Base-by-base conservation (phyloP, 768 basidiomycete genomes). In the Kwoniella sp. region DNA sequence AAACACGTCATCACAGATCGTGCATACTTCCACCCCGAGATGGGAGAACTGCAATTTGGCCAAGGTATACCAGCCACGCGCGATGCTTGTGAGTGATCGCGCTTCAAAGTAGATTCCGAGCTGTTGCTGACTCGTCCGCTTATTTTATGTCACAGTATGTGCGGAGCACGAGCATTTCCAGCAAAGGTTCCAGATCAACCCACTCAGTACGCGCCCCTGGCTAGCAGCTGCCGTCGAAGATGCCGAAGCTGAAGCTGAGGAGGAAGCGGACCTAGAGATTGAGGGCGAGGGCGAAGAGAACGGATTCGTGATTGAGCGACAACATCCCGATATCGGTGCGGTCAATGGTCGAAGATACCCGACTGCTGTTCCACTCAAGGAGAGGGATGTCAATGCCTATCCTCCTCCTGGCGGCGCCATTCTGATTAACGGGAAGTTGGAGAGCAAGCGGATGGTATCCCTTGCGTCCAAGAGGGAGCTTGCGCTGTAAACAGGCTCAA, bases 131-230 rank as follows among this genome's bases (percentile, higher is more conserved):
- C 33, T 33, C 33, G 7, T 33, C 7, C 33, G 22, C 5, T 22
- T n/a, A 21, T 1, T 25, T 1, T 27, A 26, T 4, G 40, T 29
- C 10, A 22, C 58, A 76, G 74, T 73, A 9, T 76, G 74, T 54
- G 70, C 74, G 8, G 74, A 76, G 63, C 74, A 76, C 52, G 68
- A 73, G 56, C 74, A 76, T 44, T 73, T 54, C 29, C 67, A 72
- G 60, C 50, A 70, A 19, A 55, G 74, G 5, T 70, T 59, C 26
- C 59, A 50, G n/a, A 47, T 61, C 27, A 70, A 76, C 36, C 69
- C 74, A 17, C 69, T 36, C 22, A 55, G 24, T 2, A 47, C 51
- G 63, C 62, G 55, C 22, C 55, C 29, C 24, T 63, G 61, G 61
- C 47, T 63, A 21, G 51, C 12, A 21, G 44, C 53, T 7, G 65